Base-by-base conservation (phyloP, 805 yeast species). In the Nakazawaea anatomiae region DNA sequence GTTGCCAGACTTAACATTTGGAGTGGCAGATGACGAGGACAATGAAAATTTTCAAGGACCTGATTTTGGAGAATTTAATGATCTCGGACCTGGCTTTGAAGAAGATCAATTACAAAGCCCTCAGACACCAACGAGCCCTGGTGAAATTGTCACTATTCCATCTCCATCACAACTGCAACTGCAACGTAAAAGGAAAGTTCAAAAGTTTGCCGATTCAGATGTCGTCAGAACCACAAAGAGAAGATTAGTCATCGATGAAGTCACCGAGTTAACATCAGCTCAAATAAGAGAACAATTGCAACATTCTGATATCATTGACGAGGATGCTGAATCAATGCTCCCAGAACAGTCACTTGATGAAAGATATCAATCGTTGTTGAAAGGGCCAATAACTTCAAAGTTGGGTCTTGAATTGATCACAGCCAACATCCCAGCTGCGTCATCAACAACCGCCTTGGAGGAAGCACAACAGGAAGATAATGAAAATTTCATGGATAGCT, bases 191-290 rank as follows among this genome's bases (percentile, higher is more conserved):
- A 65, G 64, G 32, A 58, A 66, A 35, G 54, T 63, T 6, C 60
- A 64, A 48, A 58, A 67, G 25, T 51, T 64, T 68, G 50, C 65
- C 60, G 66, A 60, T 40, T 58, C 61, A 6, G 68, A 64, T 31
- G 83, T 82, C 36, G 74, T 79, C 4, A 71, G 76, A 55, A 78
- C 83, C 1, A 63, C 67, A 34, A 73, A 74, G 51, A 70, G 76
- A 52, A 74, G 70, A 55, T 58, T 81, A 30, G 63, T 70, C 35
- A 59, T 74, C n/a, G 87, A 82, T 60, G 56, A 67, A 0, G 60
- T 54, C 5, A 73, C 66, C 18, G 80, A 76, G 43, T 62, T 80
- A 39, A 67, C 75, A n/a, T 62, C 73, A 5, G 78, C 71, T 1
- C 55, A 57, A 35, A 60, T 72, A 35, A 65, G 66, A 49, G 55